A percentile compares a stretch with the other conserved stretches of the same genome.
Conservation (phyloP, 345 rosid species). For the Corymbia maculata region DNA sequence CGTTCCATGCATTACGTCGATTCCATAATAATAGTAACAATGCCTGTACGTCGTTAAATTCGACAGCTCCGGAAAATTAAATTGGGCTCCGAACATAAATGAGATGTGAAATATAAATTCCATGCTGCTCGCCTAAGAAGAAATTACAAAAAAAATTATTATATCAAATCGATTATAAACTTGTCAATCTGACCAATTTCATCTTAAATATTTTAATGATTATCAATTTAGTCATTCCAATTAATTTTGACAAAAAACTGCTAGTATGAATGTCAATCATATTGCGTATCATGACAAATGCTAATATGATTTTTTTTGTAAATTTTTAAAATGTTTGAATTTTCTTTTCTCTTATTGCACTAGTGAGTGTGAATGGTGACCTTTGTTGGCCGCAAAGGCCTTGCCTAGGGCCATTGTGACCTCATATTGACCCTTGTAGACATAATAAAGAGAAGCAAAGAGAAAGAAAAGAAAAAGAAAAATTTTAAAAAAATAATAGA, state of each 20-base stretch:
- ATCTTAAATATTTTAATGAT: accelerated
- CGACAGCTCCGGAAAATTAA: background rate
- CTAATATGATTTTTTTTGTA: background rate
- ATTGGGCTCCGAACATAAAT: background rate
- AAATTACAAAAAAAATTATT: background rate
- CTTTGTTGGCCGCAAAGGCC: accelerated
- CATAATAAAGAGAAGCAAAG: no score
- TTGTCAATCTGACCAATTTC: accelerated
- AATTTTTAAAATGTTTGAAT: background rate
- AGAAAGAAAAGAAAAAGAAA: no score
- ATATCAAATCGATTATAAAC: accelerated
- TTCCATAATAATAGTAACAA: background rate
- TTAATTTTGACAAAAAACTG: accelerated
- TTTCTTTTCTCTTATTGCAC: no score
- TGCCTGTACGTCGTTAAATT: background rate
- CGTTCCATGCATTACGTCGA: background rate
- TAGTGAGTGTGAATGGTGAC: accelerated
- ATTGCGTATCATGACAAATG: accelerated
- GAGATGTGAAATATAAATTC: background rate
- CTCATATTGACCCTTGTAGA: accelerated
- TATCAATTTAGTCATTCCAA: accelerated
- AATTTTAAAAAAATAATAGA: background rate
- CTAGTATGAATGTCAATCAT: accelerated
- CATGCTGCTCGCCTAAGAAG: background rate
- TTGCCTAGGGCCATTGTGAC: background rate